Evolutionary conservation across 2,329 filamentous ascomycete species (phyloP).

Genomic region (Chalara sp.): DNA sequence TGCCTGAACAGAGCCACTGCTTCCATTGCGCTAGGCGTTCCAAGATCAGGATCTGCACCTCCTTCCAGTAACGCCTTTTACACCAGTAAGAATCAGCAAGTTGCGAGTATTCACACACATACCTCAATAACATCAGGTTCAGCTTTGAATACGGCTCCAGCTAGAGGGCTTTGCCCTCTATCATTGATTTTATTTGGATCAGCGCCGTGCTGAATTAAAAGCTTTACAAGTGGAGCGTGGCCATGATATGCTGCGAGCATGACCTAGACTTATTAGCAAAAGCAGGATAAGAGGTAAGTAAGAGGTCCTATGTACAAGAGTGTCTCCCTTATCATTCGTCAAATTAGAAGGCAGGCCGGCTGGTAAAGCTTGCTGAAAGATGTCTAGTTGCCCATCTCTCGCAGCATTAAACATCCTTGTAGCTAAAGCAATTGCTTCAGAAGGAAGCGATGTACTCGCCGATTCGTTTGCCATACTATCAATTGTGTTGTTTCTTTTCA

Average conservation of each 20-base stretch:
- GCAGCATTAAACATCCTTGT: slow-evolving; percentile 61
- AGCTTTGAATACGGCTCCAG: slow-evolving; percentile 68
- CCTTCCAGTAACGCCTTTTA: slow-evolving; percentile 38
- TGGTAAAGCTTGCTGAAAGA: slow-evolving; percentile 56
- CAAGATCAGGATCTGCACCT: slow-evolving; percentile 47
- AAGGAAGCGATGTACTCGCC: slow-evolving; percentile 37
- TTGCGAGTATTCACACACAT: slow-evolving; percentile 5
- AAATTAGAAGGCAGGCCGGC: slow-evolving; percentile 63
- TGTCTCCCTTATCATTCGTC: slow-evolving; percentile 68
- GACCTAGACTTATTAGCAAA: slow-evolving; percentile 36
- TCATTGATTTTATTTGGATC: slow-evolving; percentile 65
- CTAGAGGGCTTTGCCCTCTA: slow-evolving; percentile 60
- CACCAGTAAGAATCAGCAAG: neutral
- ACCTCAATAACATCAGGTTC: slow-evolving; percentile 58
- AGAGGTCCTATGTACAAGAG: slow-evolving; percentile 38
- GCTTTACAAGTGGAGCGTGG: slow-evolving; percentile 50
- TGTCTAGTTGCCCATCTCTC: slow-evolving; percentile 47
- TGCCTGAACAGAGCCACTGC: slow-evolving; percentile 47
- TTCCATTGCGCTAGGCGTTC: slow-evolving; percentile 41
- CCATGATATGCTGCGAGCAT: slow-evolving; percentile 71
- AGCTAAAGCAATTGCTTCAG: slow-evolving; percentile 60
- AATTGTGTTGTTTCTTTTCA: too few species aligned
- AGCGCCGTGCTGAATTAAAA: slow-evolving; percentile 55
- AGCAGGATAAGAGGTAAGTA: neutral
- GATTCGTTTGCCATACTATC: neutral